Conservation (phyloP, 1,284 basidiomycete species). For the Irpex sp. region DNA sequence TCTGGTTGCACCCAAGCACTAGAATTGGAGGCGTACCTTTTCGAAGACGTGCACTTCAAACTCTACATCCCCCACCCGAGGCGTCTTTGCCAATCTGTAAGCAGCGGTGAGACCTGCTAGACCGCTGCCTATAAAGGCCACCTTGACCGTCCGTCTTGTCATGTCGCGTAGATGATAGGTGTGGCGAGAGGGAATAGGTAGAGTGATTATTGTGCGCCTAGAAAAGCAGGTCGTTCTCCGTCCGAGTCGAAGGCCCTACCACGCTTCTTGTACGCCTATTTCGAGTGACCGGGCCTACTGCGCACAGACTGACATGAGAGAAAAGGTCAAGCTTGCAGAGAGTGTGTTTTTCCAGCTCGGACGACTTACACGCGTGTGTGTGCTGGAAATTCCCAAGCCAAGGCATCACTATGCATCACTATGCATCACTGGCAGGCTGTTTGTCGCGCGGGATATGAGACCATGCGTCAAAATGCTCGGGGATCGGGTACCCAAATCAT, state of each 20-base stretch:
- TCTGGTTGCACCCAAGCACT: too few species aligned
- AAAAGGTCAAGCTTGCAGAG: background rate
- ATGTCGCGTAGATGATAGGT: background rate
- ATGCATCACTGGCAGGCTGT: too few species aligned
- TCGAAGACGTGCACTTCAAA: conserved; percentile 71
- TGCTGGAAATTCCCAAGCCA: background rate
- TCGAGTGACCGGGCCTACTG: background rate
- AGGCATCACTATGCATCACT: background rate
- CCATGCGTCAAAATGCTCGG: background rate
- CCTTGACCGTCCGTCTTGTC: conserved; percentile 39
- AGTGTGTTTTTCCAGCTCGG: too few species aligned
- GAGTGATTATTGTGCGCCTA: background rate
- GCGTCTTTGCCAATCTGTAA: conserved; percentile 48
- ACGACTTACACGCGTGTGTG: too few species aligned
- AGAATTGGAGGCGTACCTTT: conserved; percentile 40
- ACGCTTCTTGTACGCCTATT: background rate
- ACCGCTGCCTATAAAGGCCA: conserved; percentile 66
- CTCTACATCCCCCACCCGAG: conserved; percentile 29
- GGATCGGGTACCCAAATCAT: background rate
- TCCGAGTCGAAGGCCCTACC: background rate
- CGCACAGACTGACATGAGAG: background rate
- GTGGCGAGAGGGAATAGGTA: background rate
- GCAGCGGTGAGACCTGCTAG: conserved; percentile 68
- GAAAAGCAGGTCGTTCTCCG: background rate
- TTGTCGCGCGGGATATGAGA: background rate